Conservation (phyloP, 2,329 filamentous ascomycete species). For the Stagonosporopsis cucurbitacearum region DNA sequence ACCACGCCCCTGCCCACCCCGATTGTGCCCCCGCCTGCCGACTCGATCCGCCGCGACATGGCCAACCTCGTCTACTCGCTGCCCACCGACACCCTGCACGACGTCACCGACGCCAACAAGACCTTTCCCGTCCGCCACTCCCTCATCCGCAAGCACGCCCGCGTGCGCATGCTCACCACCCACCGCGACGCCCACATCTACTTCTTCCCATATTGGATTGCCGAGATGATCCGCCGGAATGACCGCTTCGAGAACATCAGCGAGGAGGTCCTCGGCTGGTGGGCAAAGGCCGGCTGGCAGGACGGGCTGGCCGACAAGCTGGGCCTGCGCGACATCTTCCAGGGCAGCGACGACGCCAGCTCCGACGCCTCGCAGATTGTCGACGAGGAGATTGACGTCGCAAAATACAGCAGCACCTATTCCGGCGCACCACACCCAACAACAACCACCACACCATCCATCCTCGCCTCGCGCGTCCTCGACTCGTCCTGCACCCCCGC, state of each 20-base stretch:
- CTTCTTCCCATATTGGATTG: conserved; percentile 88
- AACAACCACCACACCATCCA: conserved; percentile 18
- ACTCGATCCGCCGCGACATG: conserved; percentile 70
- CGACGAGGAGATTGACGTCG: conserved; percentile 63
- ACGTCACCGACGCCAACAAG: conserved; percentile 77
- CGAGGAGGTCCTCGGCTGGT: conserved; percentile 92
- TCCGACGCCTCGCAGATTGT: conserved; percentile 44
- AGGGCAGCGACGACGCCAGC: conserved; percentile 52
- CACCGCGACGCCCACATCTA: conserved; percentile 94
- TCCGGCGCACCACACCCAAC: conserved; percentile 34
- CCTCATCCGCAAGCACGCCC: conserved; percentile 75
- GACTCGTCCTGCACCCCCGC: conserved; percentile 38
- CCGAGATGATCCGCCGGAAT: conserved; percentile 81
- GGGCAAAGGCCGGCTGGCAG: conserved; percentile 95
- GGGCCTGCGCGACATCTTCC: conserved; percentile 70
- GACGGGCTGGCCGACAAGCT: conserved; percentile 79
- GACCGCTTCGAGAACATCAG: conserved; percentile 85
- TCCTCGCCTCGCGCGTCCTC: conserved; percentile 48
- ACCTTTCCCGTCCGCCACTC: conserved; percentile 76
- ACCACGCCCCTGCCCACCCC: conserved; percentile 71
- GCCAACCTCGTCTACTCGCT: conserved; percentile 85
- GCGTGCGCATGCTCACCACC: conserved; percentile 79
- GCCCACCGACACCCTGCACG: conserved; percentile 87
- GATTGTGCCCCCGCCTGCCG: conserved; percentile 64
- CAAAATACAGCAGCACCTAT: conserved; percentile 60